Conservation (phyloP, 2,329 filamentous ascomycete genomes). For the Cercospora beticola region DNA sequence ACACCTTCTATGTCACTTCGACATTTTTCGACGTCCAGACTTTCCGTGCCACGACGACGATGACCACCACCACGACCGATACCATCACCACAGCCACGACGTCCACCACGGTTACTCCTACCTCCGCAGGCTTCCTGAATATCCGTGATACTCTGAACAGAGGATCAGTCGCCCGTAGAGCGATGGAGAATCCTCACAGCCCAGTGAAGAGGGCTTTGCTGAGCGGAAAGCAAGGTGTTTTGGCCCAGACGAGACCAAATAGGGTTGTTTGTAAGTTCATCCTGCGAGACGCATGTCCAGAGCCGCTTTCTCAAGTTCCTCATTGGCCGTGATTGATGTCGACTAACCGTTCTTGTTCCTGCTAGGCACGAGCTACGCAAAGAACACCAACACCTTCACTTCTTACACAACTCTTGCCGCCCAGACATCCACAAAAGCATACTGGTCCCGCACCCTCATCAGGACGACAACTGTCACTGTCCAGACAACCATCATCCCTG, state of each 20-base stretch:
- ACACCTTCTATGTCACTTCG: slow-evolving; percentile 1
- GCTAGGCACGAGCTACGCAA: not conserved
- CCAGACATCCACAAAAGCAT: slow-evolving; percentile 5
- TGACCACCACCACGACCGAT: not conserved
- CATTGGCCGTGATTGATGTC: not conserved
- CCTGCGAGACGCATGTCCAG: not conserved
- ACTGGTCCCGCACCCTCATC: not conserved
- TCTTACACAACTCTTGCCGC: not conserved
- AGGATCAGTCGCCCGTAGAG: not conserved
- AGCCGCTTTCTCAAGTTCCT: not conserved
- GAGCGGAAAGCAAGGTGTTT: slow-evolving; percentile 5
- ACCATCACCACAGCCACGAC: not conserved
- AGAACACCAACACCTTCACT: slow-evolving; percentile 2
- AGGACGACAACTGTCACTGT: not conserved
- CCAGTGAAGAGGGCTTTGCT: slow-evolving; percentile 4
- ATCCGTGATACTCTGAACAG: not conserved
- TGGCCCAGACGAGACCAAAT: slow-evolving; percentile 8
- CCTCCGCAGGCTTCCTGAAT: not conserved
- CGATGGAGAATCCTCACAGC: not conserved
- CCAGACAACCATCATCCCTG: not conserved
- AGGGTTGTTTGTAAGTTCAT: slow-evolving; percentile 9
- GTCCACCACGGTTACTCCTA: not conserved
- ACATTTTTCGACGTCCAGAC: not conserved
- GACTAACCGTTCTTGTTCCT: not conserved
- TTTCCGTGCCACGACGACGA: not conserved